phyloP scores from a whole-genome alignment of 2,329 filamentous ascomycete species.

The Ascocoryne sarcoides region DNA sequence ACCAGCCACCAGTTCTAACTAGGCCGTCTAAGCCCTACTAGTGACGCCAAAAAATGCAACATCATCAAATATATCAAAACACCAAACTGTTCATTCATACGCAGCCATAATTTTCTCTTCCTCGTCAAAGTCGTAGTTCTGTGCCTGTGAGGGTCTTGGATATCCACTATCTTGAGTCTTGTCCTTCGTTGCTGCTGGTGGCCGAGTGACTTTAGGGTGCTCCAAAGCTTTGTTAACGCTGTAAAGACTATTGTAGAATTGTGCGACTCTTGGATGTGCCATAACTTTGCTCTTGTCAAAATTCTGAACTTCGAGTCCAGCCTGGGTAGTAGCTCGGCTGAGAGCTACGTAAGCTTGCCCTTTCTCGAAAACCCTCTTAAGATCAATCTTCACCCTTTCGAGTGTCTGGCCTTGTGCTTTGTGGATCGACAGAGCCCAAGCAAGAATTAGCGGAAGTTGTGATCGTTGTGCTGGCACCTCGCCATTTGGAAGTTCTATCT shows the following conservation, averaged over 20 bases:
- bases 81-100: slow-evolving; percentile 32
- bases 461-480: slow-evolving; percentile 82
- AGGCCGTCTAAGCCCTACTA: too few relatives aligned
- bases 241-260: slow-evolving; percentile 77
- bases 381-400: slow-evolving; percentile 87
- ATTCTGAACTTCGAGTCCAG: slow-evolving; percentile 75
- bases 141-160: background rate
- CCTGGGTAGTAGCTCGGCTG: slow-evolving; percentile 81
- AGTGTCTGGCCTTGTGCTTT: slow-evolving; percentile 90
- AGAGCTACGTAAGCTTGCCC: slow-evolving; percentile 96
- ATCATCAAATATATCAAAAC: background rate
- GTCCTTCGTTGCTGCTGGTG: slow-evolving; percentile 9
- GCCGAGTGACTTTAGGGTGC: slow-evolving; percentile 23
- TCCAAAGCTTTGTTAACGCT: slow-evolving; percentile 50
- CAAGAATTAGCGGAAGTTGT: slow-evolving; percentile 81
- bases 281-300: slow-evolving; percentile 90
- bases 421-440: slow-evolving; percentile 95
- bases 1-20: too few relatives aligned
- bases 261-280: slow-evolving; percentile 79
- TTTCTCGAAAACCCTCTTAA: slow-evolving; percentile 90
- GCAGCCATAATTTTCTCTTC: slow-evolving; percentile 40
- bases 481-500: slow-evolving; percentile 90
- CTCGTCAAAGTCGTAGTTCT: slow-evolving; percentile 33
- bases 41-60: slow-evolving; percentile 4
- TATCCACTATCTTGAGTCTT: slow-evolving; percentile 2